Evolutionary conservation across 495 filamentous ascomycete species (phyloP), one percentile per base, ranked within the genome.

Genomic region (Talaromyces liani): DNA sequence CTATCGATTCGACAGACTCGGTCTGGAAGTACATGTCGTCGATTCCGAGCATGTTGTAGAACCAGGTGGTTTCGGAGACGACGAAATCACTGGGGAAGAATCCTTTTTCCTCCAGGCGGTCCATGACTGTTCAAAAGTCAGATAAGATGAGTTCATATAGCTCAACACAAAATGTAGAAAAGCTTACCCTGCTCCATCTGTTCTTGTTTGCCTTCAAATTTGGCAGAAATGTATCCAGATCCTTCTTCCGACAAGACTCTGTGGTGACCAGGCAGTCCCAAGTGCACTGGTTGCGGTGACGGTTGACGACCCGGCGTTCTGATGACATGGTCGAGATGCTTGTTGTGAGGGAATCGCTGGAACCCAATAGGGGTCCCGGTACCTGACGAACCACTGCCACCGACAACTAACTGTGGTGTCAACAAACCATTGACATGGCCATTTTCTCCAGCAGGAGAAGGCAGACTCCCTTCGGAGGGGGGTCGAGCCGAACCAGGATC

Each of bases 21-120:
- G 91, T 91, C 72, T 96, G 89, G 81, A 98, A 98, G 78, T 98
- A 98, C 79, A 96, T 93, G 76, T 98, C 94, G 75, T 98, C 94
- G 69, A 98, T 98, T 60, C 94, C 95, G 14, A 98, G 84, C 72
- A 92, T 89, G 67, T 94, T 90, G 79, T 98, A 98, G 82, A 98
- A 98, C 95, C 94, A 98, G 18, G 83, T 82, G 33, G 91, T 91
- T 76, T 98, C 92, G 2, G 86, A 83, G 63, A 92, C 86, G 41
- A 97, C 83, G 66, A 97, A 89, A 49, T 90, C 84, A 60, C 81
- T 78, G 2, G 94, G 94, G 61, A 98, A 91, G 85, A 96, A 97
- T 45, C 84, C 88, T 71, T 89, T 90, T 65, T 86, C 85, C 68
- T 91, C 88, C 51, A 91, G 73, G 68, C 83, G 78, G 68, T 89